Conservation (phyloP, 2,329 filamentous ascomycete species). For the Ustulina deusta region DNA sequence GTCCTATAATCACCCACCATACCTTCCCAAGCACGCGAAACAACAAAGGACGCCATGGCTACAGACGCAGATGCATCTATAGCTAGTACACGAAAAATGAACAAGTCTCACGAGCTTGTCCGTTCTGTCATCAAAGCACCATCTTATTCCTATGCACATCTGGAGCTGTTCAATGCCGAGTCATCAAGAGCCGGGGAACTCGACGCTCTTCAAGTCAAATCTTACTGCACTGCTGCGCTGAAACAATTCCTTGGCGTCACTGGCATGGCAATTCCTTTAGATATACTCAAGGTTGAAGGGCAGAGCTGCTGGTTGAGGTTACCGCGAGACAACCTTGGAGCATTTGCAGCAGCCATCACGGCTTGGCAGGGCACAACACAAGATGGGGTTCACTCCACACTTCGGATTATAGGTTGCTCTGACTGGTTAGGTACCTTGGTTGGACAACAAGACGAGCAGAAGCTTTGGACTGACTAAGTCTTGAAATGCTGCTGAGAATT, state of each 20-base stretch:
- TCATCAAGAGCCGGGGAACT: conserved; percentile 51
- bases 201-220: conserved; percentile 72
- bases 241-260: conserved; percentile 76
- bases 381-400: conserved; percentile 59
- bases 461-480: conserved; percentile 62
- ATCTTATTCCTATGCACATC: conserved; percentile 68
- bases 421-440: conserved; percentile 73
- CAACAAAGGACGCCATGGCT: conserved; percentile 20
- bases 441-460: conserved; percentile 60
- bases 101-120: conserved; percentile 62
- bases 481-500: conserved; percentile 6
- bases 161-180: conserved; percentile 59
- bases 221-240: conserved; percentile 73
- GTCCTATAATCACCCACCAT: conserved; percentile 6
- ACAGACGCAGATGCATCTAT: conserved; percentile 17
- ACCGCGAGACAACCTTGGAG: conserved; percentile 69
- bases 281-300: conserved; percentile 73
- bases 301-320: conserved; percentile 73
- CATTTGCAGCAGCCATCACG: conserved; percentile 73
- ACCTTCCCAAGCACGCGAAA: conserved; percentile 12
- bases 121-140: conserved; percentile 64
- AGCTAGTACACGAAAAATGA: conserved; percentile 34
- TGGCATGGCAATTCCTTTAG: conserved; percentile 74
- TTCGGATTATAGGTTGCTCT: conserved; percentile 69
- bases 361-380: conserved; percentile 68